Evolutionary conservation across 176 grass and related monocot genomes (phyloP).

Genomic region (Juncus inflexus): DNA sequence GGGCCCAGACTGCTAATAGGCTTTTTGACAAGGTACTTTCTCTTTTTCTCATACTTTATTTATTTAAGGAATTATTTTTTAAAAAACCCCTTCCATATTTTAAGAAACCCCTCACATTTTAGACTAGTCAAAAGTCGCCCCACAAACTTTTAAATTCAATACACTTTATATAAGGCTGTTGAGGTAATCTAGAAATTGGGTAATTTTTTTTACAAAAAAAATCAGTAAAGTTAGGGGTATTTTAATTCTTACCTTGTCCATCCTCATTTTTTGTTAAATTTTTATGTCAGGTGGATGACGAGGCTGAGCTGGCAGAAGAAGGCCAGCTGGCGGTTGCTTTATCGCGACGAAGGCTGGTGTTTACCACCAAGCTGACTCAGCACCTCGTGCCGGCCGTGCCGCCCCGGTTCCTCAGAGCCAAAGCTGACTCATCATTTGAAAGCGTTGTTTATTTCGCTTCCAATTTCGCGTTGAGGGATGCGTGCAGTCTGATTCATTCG

Average conservation of each 20-base stretch:
- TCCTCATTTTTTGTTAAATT: slow-evolving; percentile 19
- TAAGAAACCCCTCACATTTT: too few species aligned
- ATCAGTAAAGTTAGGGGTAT: background rate
- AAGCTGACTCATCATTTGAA: slow-evolving; percentile 66
- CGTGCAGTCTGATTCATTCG: slow-evolving; percentile 60
- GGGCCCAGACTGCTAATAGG: slow-evolving; percentile 80
- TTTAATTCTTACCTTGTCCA: slow-evolving; percentile 5
- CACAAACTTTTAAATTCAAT: too few species aligned
- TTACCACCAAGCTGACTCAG: slow-evolving; percentile 78
- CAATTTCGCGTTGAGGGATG: slow-evolving; percentile 63
- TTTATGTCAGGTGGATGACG: slow-evolving; percentile 50
- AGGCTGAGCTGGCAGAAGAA: slow-evolving; percentile 68
- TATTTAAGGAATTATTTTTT: too few species aligned
- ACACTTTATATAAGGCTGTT: too few species aligned
- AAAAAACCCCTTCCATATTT: too few species aligned
- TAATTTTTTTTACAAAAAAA: slow-evolving; percentile 20
- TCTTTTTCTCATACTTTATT: slow-evolving; percentile 15
- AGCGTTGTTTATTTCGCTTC: slow-evolving; percentile 55
- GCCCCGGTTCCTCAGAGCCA: slow-evolving; percentile 52
- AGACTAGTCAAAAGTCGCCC: too few species aligned
- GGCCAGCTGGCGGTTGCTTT: slow-evolving; percentile 35
- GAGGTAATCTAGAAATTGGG: slow-evolving; percentile 17
- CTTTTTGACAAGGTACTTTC: slow-evolving; percentile 82
- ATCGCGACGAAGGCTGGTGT: slow-evolving; percentile 55
- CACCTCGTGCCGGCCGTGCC: slow-evolving; percentile 74